A percentile compares a stretch with the other conserved stretches of the same genome.
phyloP scores from a whole-genome alignment of 257 asterid species.

The Salvia miltiorrhiza region DNA sequence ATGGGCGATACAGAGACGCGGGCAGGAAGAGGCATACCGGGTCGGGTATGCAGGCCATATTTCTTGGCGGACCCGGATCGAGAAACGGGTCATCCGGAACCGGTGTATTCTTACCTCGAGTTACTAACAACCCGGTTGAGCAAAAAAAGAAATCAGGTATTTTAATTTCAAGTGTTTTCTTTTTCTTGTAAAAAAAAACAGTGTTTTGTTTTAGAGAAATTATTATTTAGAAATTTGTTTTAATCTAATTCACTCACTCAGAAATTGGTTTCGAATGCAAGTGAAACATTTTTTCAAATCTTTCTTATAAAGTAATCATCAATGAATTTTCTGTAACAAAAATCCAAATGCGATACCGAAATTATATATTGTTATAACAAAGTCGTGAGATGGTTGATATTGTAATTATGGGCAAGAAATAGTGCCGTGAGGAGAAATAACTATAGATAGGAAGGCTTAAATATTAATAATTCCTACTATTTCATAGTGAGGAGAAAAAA shows the following conservation, averaged over 20 bases:
- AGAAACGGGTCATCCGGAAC: constrained; percentile 54
- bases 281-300: background rate
- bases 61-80: constrained; percentile 56
- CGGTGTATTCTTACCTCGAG: constrained; percentile 74
- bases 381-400: background rate
- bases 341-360: background rate
- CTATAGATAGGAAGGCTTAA: background rate
- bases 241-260: background rate
- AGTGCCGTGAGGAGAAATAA: background rate
- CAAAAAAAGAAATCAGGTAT: constrained; percentile 59
- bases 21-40: constrained; percentile 32
- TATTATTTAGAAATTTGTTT: background rate
- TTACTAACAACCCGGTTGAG: constrained; percentile 21
- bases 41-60: constrained; percentile 77
- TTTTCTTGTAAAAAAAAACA: background rate
- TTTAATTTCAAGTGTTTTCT: too few species aligned
- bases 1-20: constrained; percentile 25
- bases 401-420: background rate
- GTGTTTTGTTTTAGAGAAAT: background rate
- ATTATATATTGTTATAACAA: background rate
- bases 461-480: background rate
- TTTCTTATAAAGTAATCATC: background rate
- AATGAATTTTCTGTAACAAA: background rate
- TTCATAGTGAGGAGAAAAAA: background rate
- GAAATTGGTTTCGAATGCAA: background rate